Evolutionary conservation across 305 asterid species (phyloP), one percentile per base, ranked within the genome.

Genomic region (Fraxinus ornus): DNA sequence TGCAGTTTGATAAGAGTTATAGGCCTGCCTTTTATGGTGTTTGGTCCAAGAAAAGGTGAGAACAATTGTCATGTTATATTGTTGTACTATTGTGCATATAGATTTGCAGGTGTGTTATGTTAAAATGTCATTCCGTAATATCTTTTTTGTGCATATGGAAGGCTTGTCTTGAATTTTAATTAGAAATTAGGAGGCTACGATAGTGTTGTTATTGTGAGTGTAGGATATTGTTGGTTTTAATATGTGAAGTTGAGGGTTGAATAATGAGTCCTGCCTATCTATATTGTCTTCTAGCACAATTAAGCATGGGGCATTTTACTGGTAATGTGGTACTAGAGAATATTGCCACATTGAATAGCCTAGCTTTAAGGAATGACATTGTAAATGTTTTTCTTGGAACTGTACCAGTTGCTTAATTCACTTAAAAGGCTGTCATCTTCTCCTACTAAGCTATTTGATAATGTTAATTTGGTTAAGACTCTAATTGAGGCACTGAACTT

Each of bases 1-100:
- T 97, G 90, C 99, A 97, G 90, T 97, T 97, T 86, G 98, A 97
- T 82, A 93, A 92, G 88, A 89, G 95, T 84, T 75, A 92, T 9
- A 90, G 98, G 89, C 99, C 99, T 89, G 94, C 99, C 44, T 97
- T 94, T 90, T 97, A 92, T 84, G 99, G 99, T 83, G 83, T 91
- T 86, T 91, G 97, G 94, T 90, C 91, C 57, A 89, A 83, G 85
- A 93, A 89, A 88, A 97, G 97, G 98, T 92, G 79, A 87, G 78
- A 78, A 37, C 4, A 49, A 28, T 64, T 52, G 21, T 28, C 47
- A 71, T 71, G 24, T 17, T 71, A 33, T 32, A 33, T 30, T 71
- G 21, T 70, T 32, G 24, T 33, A 33, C 76, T 32, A 17, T 32
- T 2, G 19, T 71, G 47, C 76, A 71, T n/a, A 33, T 71, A 71